Conservation (phyloP, 2,329 filamentous ascomycete genomes). For the Pseudogymnoascus sp. region DNA sequence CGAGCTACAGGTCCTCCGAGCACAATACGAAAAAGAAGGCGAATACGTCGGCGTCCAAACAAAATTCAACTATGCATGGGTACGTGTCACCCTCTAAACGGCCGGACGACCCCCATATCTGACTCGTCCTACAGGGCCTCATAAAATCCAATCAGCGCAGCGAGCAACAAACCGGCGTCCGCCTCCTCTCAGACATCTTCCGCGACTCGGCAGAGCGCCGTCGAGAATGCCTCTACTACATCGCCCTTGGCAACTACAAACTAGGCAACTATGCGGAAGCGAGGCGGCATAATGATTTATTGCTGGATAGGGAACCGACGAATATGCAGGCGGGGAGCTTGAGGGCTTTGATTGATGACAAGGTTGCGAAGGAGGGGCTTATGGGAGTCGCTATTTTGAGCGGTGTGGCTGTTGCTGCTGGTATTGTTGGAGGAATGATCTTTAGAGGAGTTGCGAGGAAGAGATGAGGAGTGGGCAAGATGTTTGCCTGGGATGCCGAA, state of each 20-base stretch:
- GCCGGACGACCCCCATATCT: neutral
- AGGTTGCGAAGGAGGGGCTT: constrained; percentile 87
- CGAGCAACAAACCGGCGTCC: constrained; percentile 91
- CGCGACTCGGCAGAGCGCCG: constrained; percentile 84
- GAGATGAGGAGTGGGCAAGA: constrained; percentile 14
- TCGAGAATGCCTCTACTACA: constrained; percentile 96
- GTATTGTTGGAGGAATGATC: constrained; percentile 82
- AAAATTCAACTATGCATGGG: constrained; percentile 99
- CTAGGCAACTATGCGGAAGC: constrained; percentile 95
- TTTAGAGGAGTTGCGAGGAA: constrained; percentile 64
- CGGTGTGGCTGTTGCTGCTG: constrained; percentile 83
- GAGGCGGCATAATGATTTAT: constrained; percentile 83
- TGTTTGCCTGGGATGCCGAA: neutral
- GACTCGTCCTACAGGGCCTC: constrained; percentile 55
- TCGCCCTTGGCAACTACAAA: constrained; percentile 96
- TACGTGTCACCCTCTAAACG: constrained; percentile 34
- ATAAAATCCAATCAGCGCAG: constrained; percentile 80
- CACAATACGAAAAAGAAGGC: constrained; percentile 95
- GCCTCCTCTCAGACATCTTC: constrained; percentile 93
- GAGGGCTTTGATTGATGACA: constrained; percentile 83
- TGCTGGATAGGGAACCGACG: constrained; percentile 81
- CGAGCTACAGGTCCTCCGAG: constrained; percentile 83
- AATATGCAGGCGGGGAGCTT: constrained; percentile 88
- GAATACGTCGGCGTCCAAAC: constrained; percentile 95
- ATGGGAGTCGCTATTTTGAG: constrained; percentile 93